Evolutionary conservation across 371 early-diverging fungal genomes (phyloP), one percentile per base, ranked within the genome.

Genomic region (Mucor mucedo): DNA sequence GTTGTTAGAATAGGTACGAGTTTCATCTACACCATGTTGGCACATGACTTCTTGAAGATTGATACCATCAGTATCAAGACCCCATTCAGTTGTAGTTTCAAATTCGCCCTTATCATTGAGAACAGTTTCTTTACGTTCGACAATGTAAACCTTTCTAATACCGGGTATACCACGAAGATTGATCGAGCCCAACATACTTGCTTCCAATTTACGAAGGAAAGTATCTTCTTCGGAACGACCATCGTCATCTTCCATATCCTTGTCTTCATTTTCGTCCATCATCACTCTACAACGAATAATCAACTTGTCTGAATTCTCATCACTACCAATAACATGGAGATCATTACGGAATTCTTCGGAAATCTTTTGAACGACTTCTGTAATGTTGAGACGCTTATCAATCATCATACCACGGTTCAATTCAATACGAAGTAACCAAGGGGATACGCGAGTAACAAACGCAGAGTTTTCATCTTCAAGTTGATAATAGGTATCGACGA

Each of bases 41-140:
- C 90, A 80, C 72, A 99, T 85, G 49, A 99, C 96, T 57, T 95
- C 88, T 62, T 84, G 80, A 64, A 99, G 76, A 65, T 98, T 98
- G 66, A 88, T 93, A 52, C 99, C 99, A 67, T 98, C 99, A 6
- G 99, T 99, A 73, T 99, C 98, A 44, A 99, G 84, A 66, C 89
- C 88, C 89, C 91, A 94, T 73, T 96, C 95, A 39, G 79, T 82
- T 30, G 80, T 80, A 27, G 77, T 78, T 48, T 87, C 84, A 68
- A 88, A 93, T 55, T 89, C 84, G 53, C 95, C 95, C 28, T 83
- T 77, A 11, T 64, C 62, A 56, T 78, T 77, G 10, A 82, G 74
- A 50, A 71, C 66, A 3, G 78, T 79, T 3, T 85, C 83, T 75
- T 93, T 91, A 72, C 88, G 85, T 56, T 95, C 92, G 30, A 87